Base-by-base conservation (phyloP, 1,284 basidiomycete species). In the Trichosporon ovoides region DNA sequence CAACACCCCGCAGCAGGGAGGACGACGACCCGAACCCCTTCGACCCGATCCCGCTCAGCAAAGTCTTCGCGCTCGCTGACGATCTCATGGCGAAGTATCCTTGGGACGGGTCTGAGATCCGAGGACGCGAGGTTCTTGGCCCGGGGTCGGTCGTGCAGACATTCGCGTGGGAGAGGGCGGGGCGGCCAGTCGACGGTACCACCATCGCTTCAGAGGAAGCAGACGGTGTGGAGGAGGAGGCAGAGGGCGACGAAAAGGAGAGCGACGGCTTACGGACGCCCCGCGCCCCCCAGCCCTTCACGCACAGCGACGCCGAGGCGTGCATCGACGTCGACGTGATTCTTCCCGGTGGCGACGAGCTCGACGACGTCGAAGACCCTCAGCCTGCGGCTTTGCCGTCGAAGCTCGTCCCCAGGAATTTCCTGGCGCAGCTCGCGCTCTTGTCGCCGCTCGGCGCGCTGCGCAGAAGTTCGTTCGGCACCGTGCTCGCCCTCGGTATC, bases 91-190 rank as follows among this genome's bases (percentile, higher is more conserved):
- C 48, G 1, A 59, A 68, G 37, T 72, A 69, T 51, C 76, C 77
- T 0, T 74, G 66, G 61, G 66, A 72, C 43, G 70, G 72, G 7
- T 49, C 63, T 1, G 55, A 53, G 2, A 67, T 79, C 2, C 63
- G 67, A 3, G 74, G 72, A 2, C 52, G 43, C 18, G 72, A 77
- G 37, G 68, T 79, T 22, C 59, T 79, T 59, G 76, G 75, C 0
- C 52, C 57, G 2, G 68, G 68, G 0, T 75, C 73, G 53, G 70
- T 71, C 4, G 69, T 78, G 10, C 48, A 40, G 19, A 78, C 71
- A 11, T 79, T 74, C 57, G 59, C 60, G 7, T 28, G 36, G 18
- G 69, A 72, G 51, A 13, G 43, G 5, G n/a, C 38, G 53, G 24
- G 60, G 57, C 61, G 55, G 52, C 11, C 52, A 53, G 58, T 56